Evolutionary conservation across 2,329 filamentous ascomycete species (phyloP), one percentile per base, ranked within the genome.

Genomic region (Alternaria angustiovoidea): DNA sequence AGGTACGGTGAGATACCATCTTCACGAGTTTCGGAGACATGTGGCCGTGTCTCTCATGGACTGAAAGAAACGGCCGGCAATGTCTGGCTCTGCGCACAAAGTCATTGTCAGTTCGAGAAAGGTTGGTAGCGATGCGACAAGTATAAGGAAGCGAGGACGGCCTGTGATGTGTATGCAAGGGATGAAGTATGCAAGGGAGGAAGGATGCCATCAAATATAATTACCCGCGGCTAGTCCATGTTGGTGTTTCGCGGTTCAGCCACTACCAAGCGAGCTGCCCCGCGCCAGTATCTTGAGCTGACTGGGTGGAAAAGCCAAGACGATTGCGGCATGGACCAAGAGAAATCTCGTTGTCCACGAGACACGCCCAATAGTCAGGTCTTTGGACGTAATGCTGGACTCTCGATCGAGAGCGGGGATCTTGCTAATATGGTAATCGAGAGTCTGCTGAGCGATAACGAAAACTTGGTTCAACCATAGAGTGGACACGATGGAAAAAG

Each of bases 221-320:
- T 55, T 55, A 55, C 24, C 57, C 39, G 49, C 39, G 39, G 51
- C 44, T 61, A 63, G 48, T 43, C 44, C 41, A 18, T 52, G 53
- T 53, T 57, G 48, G 52, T 57, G 48, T 34, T 48, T 59, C 12
- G 51, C 38, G 51, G 38, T 49, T 38, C 43, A 30, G 44, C 43
- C 39, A 49, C 42, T 54, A 46, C 36, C 20, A 52, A 42, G 28
- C 47, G 46, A 55, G 47, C n/a, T 41, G 41, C 20, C 57, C 53
- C 41, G 52, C 38, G 52, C n/a, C 32, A 46, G 43, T 12, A 47
- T 44, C 44, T 32, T 34, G 12, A 41, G 48, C 49, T 54, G 26
- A 61, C 61, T 54, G 49, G 53, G 30, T 20, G 32, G 51, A 24
- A 39, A 43, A 20, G 49, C 20, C 49, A 38, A 42, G 41, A 32